Base-by-base conservation (phyloP, 208 protist species). In the Acanthamoeba polyphaga region DNA sequence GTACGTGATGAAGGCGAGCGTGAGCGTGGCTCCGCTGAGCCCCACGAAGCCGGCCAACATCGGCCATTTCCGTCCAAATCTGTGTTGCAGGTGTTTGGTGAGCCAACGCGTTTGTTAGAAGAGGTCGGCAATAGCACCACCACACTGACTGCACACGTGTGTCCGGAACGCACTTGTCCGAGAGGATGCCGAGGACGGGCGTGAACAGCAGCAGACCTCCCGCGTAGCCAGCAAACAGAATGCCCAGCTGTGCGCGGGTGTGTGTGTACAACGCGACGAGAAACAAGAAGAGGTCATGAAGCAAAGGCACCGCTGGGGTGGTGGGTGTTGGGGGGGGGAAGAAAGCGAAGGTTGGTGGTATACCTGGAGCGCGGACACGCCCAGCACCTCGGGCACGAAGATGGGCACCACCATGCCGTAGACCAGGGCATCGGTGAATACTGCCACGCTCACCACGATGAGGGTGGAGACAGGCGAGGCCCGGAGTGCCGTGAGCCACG, bases 391-490 rank as follows among this genome's bases (percentile, higher is more conserved):
- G 24, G 82, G 82, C 46, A 62, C 46, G 55, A 89, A 89, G 82
- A 89, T 89, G 43, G 82, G 82, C 19, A 89, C 82, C 34, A 89
- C 51, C 82, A 89, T 89, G 82, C 82, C 82, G 51, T 89, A 89
- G 8, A 89, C 29, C 53, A 89, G 43, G 5, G 27, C 82, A 62
- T 89, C 82, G 19, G 82, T 89, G 82, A 89, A 89, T 17, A 89
- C 43, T 24, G 82, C 82, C 74, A 66, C 24, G n/a, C 43, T 34
- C 34, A 89, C 82, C 70, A 49, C 70, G 34, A 80, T 49, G 70
- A 80, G 29, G 29, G 70, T 46, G 4, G 60, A 68, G 60, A 90
- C 6, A 6, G 55, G 82, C 60, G 60, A 32, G 12, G n/a, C 82
- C n/a, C 51, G 51, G 22, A 68, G 32, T 27, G 27, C 34, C 34